phyloP scores from a whole-genome alignment of 2,329 filamentous ascomycete species.

The Erysiphe neolycopersici region DNA sequence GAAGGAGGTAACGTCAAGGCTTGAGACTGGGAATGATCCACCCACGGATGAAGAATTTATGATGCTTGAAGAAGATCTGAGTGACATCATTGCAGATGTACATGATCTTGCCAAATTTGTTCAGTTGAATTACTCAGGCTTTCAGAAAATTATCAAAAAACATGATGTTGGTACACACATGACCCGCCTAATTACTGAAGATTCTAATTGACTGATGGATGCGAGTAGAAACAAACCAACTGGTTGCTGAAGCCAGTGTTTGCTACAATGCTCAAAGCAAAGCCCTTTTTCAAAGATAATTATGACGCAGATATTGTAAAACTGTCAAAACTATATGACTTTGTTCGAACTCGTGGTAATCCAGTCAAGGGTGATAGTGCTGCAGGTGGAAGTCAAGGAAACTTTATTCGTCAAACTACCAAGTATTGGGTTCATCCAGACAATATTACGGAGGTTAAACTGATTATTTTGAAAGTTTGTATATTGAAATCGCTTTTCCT shows the following conservation, averaged over 20 bases:
- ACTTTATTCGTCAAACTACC: constrained; percentile 87
- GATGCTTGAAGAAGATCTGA: constrained; percentile 77
- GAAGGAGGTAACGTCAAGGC: constrained; percentile 52
- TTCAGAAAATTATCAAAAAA: constrained; percentile 99
- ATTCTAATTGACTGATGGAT: constrained; percentile 1
- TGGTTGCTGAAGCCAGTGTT: constrained; percentile 95
- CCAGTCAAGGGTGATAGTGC: constrained; percentile 77
- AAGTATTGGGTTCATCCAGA: constrained; percentile 99
- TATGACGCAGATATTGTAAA: constrained; percentile 91
- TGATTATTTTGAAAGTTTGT: constrained; percentile 75
- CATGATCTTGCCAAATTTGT: constrained; percentile 97
- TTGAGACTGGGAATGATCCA: constrained; percentile 27
- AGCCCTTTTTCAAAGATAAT: constrained; percentile 97
- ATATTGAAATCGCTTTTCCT: not conserved
- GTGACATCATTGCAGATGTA: constrained; percentile 94
- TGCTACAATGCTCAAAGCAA: constrained; percentile 74
- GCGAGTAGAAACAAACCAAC: constrained; percentile 56
- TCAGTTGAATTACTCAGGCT: constrained; percentile 93
- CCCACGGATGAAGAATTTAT: constrained; percentile 83
- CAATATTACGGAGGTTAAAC: constrained; percentile 93
- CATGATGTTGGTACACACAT: constrained; percentile 44
- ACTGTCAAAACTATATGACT: constrained; percentile 81
- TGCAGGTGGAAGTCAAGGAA: constrained; percentile 77
- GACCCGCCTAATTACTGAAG: not conserved
- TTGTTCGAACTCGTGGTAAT: constrained; percentile 78